Evolutionary conservation across 805 yeast species (phyloP).

Genomic region (Grigorovia yakushimaensis): DNA sequence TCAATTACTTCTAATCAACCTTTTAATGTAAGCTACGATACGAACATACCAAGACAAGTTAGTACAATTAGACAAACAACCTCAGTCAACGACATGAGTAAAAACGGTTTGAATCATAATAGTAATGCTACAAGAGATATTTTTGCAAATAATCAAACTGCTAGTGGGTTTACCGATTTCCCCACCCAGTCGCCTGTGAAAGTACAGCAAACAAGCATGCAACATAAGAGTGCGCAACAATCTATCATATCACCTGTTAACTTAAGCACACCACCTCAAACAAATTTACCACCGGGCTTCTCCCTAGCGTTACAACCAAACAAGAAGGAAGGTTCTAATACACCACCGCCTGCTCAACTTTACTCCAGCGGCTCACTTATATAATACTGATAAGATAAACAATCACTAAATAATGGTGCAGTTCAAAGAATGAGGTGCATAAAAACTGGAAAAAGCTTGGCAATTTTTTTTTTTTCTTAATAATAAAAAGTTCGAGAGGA

Average conservation of each 20-base stretch:
- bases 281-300: conserved; percentile 34
- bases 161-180: not conserved
- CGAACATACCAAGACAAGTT: not conserved
- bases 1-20: not conserved
- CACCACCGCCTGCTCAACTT: not conserved
- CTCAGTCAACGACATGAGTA: no score
- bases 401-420: not conserved
- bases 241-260: not conserved
- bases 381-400: conserved; percentile 1
- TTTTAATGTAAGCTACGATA: not conserved
- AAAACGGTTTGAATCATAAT: no score
- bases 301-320: conserved; percentile 30
- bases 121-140: not conserved
- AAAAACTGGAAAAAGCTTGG: not conserved
- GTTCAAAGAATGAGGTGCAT: not conserved
- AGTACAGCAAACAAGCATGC: no score
- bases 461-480: no score
- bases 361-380: conserved; percentile 4
- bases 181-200: no score
- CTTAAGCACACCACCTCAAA: not conserved
- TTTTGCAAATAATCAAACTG: not conserved
- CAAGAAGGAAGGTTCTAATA: conserved; percentile 9
- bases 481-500: not conserved
- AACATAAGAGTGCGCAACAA: not conserved
- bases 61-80: not conserved